These are phyloP conservation scores for Carpinus fangiana DNA, from an alignment of 306 rosid species.

Conservation along the genomic window DNA sequence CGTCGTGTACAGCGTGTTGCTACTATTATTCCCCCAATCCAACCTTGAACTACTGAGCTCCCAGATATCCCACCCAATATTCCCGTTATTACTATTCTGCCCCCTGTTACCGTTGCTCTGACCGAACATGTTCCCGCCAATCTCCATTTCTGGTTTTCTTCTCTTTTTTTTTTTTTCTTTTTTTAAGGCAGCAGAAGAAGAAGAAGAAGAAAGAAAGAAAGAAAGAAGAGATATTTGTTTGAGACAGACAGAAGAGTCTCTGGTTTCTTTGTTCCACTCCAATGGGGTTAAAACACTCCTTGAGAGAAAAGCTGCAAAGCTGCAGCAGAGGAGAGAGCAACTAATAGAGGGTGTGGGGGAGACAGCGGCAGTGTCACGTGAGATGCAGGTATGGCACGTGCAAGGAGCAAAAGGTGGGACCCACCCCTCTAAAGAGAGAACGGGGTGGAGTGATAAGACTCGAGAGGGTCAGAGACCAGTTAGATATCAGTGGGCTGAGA, in stretches of 20 bases:
- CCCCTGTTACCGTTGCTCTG: conserved; percentile 38
- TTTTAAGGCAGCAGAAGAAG: neutral
- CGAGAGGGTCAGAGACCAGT: conserved; percentile 9
- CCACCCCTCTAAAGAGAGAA: neutral
- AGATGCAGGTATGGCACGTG: conserved; percentile 36
- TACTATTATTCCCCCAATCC: conserved; percentile 7
- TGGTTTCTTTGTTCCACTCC: conserved; percentile 26
- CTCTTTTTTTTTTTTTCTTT: neutral
- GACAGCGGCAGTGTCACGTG: conserved; percentile 33
- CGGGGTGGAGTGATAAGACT: conserved; percentile 16
- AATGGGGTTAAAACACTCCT: conserved; percentile 30
- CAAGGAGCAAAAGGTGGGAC: conserved; percentile 17
- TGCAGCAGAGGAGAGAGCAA: neutral
- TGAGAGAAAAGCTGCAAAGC: conserved; percentile 34
- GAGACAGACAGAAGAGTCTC: neutral
- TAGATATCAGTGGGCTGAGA: neutral
- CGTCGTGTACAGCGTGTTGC: conserved; percentile 14
- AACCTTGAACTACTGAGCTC: conserved; percentile 34
- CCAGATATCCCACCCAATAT: conserved; percentile 60
- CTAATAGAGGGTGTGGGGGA: neutral
- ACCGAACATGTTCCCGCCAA: conserved; percentile 62
- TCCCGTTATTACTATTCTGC: conserved; percentile 38
- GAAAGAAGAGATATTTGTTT: neutral
- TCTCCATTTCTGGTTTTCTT: conserved; percentile 45
- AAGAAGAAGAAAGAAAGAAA: neutral